Evolutionary conservation across 331 rosid species (phyloP), one percentile per base, ranked within the genome.

Genomic region (Saraca asoca): DNA sequence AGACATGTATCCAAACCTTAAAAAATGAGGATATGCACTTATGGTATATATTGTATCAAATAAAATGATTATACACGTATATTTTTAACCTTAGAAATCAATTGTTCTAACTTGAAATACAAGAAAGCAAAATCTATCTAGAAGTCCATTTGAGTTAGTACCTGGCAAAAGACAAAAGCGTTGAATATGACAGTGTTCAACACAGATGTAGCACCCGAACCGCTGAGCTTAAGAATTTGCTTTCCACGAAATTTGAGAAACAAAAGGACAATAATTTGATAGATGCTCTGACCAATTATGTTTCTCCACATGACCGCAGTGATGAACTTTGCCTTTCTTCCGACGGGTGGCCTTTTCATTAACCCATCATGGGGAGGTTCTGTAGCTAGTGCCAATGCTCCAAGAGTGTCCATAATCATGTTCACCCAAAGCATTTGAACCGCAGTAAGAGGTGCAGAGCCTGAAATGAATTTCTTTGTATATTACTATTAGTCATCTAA

Each of bases 361-460:
- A 89, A 72, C 7, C 85, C 84, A 9, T 87, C 96, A 66, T 80
- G 76, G 7, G 98, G 96, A 38, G 98, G 96, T 66, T 92, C 98
- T 20, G 96, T 89, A 11, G 98, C 96, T 76, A 89, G 73, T 7
- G 96, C 98, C 71, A 92, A 79, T 55, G 98, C 98, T 0, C 98
- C 95, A 12, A 89, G 84, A 19, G 96, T 89, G 85, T 89, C 96
- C 98, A 92, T 92, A 58, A 92, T 92, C 88, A 92, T 77, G 85
- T 92, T 92, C 46, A 92, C 95, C 96, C 98, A 92, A 34, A 92
- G 95, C 96, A 93, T 89, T 80, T 93, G 98, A 61, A 89, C 96
- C 58, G 98, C 95, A 8, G 95, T 87, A 6, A 92, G 85, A 58
- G 98, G 98, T 43, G 98, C 85, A 39, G 91, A 58, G 0, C 96